These are phyloP conservation scores for Ceratocystis diversiconidia DNA, from an alignment of 2,329 filamentous ascomycete species.

Conservation along the genomic window DNA sequence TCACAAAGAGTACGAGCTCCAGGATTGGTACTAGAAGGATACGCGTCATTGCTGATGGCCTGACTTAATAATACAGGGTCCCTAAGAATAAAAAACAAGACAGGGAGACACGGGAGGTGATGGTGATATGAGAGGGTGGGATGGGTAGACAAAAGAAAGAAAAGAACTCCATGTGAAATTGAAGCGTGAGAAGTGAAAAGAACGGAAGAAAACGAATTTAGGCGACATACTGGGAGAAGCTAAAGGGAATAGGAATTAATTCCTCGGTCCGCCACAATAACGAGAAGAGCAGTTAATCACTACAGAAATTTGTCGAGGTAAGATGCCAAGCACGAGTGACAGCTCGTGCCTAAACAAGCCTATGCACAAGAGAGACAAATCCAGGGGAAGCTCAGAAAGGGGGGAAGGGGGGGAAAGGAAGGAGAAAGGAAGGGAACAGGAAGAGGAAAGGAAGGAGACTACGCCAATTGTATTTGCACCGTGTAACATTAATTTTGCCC, in stretches of 20 bases:
- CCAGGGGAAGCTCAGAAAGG: neutral
- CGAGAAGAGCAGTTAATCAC: too few relatives aligned
- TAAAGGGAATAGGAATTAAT: too few relatives aligned
- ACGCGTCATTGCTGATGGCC: neutral
- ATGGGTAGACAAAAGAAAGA: too few relatives aligned
- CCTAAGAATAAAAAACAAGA: neutral
- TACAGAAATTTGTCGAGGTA: too few relatives aligned
- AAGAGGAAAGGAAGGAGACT: neutral
- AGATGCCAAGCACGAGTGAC: too few relatives aligned
- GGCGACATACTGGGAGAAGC: too few relatives aligned
- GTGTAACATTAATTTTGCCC: neutral
- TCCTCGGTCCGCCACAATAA: too few relatives aligned
- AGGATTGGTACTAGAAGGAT: neutral
- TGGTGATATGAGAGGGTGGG: too few relatives aligned
- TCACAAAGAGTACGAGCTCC: neutral
- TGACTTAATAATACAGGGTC: neutral
- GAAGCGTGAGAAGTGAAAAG: too few relatives aligned
- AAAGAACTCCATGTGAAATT: too few relatives aligned
- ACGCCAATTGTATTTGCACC: neutral
- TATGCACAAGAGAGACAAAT: neutral
- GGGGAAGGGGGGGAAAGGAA: neutral
- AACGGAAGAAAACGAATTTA: too few relatives aligned
- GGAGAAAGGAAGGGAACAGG: neutral
- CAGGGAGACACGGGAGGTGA: too few relatives aligned
- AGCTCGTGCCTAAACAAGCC: neutral